These are phyloP conservation scores for Malassezia restricta DNA, from an alignment of 1,284 basidiomycete genomes.

Conservation along the genomic window DNA sequence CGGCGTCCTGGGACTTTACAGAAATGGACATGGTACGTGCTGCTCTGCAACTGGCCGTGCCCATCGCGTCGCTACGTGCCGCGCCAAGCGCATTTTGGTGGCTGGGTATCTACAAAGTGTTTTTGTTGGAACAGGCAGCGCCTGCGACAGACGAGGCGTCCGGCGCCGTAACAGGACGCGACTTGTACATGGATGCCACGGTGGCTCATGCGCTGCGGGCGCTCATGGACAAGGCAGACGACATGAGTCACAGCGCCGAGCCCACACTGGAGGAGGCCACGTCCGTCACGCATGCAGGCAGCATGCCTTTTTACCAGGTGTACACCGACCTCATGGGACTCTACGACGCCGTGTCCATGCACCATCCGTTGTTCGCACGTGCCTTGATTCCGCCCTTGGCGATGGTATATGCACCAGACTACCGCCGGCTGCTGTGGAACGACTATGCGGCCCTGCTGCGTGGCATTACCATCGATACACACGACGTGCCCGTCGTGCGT, in stretches of 20 bases:
- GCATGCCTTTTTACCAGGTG: conserved; percentile 67
- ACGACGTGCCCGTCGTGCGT: conserved; percentile 44
- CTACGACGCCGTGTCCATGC: conserved; percentile 81
- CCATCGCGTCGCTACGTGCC: conserved; percentile 28
- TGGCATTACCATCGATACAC: conserved; percentile 19
- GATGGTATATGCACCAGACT: conserved; percentile 67
- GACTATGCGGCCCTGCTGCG: conserved; percentile 56
- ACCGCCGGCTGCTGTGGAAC: conserved; percentile 69
- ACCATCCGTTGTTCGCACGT: conserved; percentile 62
- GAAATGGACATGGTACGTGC: conserved; percentile 67
- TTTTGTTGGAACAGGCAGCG: conserved; percentile 60
- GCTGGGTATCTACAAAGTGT: conserved; percentile 78
- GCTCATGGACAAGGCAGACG: conserved; percentile 17
- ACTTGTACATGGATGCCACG: conserved; percentile 60
- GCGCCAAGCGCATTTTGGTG: conserved; percentile 50
- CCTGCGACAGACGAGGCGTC: conserved; percentile 15
- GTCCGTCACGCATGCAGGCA: conserved; percentile 14
- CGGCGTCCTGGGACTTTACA: conserved; percentile 63
- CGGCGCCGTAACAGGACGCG: conserved; percentile 45
- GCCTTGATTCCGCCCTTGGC: conserved; percentile 66
- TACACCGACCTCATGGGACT: conserved; percentile 81
- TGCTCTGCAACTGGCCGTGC: conserved; percentile 54
- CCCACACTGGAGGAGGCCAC: conserved; percentile 32
- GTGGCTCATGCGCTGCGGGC: conserved; percentile 50
- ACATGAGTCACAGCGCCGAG: not conserved